Evolutionary conservation across 2,329 filamentous ascomycete genomes (phyloP).

Genomic region (Chaetomiaceae sp.): DNA sequence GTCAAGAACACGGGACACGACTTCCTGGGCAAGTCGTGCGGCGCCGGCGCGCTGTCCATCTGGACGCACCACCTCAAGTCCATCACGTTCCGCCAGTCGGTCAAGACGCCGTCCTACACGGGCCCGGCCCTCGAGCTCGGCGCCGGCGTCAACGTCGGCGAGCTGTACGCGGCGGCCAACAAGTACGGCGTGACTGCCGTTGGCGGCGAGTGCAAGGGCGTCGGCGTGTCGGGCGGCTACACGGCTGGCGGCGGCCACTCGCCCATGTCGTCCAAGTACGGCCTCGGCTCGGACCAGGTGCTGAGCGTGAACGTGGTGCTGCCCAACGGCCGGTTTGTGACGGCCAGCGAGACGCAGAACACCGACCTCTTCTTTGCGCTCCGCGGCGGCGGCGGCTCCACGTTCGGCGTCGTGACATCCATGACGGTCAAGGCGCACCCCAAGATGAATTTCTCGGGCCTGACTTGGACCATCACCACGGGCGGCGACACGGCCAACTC

Average conservation of each 20-base stretch:
- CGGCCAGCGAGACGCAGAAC: constrained; percentile 37
- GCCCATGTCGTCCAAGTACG: constrained; percentile 44
- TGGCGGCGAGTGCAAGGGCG: constrained; percentile 41
- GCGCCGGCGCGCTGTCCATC: constrained; percentile 34
- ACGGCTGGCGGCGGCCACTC: constrained; percentile 50
- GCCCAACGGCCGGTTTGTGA: constrained; percentile 40
- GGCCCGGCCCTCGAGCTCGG: constrained; percentile 36
- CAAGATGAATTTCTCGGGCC: constrained; percentile 12
- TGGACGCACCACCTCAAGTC: constrained; percentile 26
- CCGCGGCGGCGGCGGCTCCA: constrained; percentile 40
- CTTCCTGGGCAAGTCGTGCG: constrained; percentile 37
- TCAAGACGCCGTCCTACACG: constrained; percentile 16
- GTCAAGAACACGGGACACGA: constrained; percentile 51
- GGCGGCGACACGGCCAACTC: constrained; percentile 37
- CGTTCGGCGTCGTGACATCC: constrained; percentile 35
- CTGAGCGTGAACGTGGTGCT: constrained; percentile 45
- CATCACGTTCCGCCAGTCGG: constrained; percentile 17
- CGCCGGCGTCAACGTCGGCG: constrained; percentile 43
- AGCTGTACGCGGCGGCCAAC: constrained; percentile 48
- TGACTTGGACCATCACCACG: constrained; percentile 22
- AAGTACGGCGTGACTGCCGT: constrained; percentile 44
- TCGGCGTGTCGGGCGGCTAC: constrained; percentile 48
- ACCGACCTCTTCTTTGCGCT: constrained; percentile 48
- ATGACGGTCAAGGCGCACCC: constrained; percentile 23
- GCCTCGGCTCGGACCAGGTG: constrained; percentile 47